These are phyloP conservation scores for Leucosporidium scottii DNA, from an alignment of 768 basidiomycete genomes.

Conservation along the genomic window DNA sequence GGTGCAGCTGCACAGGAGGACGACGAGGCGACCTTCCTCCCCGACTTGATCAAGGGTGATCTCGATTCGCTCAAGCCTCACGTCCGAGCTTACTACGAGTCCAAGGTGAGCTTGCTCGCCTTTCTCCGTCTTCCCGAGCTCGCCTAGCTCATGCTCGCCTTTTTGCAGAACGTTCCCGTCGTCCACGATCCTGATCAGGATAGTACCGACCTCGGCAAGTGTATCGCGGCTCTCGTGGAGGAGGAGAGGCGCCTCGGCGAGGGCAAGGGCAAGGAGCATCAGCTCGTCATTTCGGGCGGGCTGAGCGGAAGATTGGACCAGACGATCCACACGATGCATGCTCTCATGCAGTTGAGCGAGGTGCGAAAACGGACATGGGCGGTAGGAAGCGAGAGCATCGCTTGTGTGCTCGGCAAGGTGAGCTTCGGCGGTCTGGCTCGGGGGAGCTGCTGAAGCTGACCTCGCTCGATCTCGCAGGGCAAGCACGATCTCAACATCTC, in stretches of 20 bases:
- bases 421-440: neutral
- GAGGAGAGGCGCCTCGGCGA: conserved; percentile 49
- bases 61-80: conserved; percentile 77
- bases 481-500: conserved; percentile 72
- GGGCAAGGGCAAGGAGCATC: conserved; percentile 42
- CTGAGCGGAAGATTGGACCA: conserved; percentile 88
- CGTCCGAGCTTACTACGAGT: conserved; percentile 61
- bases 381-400: conserved; percentile 82
- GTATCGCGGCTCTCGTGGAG: conserved; percentile 57
- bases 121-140: neutral
- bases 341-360: conserved; percentile 69
- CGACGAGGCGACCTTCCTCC: conserved; percentile 54
- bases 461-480: conserved; percentile 52
- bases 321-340: conserved; percentile 79
- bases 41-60: conserved; percentile 87
- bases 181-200: conserved; percentile 64
- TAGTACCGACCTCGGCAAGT: conserved; percentile 96
- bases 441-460: neutral
- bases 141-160: neutral
- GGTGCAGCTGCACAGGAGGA: neutral
- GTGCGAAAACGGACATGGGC: conserved; percentile 57
- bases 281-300: conserved; percentile 76
- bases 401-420: conserved; percentile 78
- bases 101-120: conserved; percentile 47
- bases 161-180: conserved; percentile 58